Percentiles rank a stretch among this genome's conserved stretches.
phyloP scores from a whole-genome alignment of 78 protist species.

The Dictyostelium purpureum region DNA sequence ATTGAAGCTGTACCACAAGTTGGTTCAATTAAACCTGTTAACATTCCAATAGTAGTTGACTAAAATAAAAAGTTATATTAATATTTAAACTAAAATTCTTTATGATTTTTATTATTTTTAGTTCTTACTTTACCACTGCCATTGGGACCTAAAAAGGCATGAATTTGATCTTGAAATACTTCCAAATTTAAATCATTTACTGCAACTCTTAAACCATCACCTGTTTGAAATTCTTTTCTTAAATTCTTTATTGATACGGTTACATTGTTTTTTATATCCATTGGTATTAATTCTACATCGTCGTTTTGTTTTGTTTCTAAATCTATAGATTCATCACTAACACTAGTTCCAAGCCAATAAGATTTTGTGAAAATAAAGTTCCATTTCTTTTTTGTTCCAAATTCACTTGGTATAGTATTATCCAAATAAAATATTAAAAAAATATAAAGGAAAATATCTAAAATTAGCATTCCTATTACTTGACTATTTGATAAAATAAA shows the following conservation, averaged over 20 bases:
- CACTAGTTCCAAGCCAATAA: neutral
- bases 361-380: conserved; percentile 26
- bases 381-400: neutral
- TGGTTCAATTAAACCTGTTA: conserved; percentile 51
- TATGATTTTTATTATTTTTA: no score
- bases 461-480: conserved; percentile 7
- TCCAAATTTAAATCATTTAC: neutral
- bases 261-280: neutral
- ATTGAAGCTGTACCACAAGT: neutral
- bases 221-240: conserved; percentile 15
- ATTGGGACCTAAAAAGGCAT: conserved; percentile 34
- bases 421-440: conserved; percentile 22
- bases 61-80: no score
- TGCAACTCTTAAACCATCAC: conserved; percentile 30
- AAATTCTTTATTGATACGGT: neutral
- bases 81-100: no score
- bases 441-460: conserved; percentile 3
- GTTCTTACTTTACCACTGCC: conserved; percentile 49
- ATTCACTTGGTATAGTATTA: conserved; percentile 13
- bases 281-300: conserved; percentile 3
- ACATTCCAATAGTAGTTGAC: conserved; percentile 91
- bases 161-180: neutral
- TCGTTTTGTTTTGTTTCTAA: neutral
- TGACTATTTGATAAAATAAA: neutral
- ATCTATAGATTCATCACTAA: neutral